Base-by-base conservation (phyloP, 768 basidiomycete genomes). In the Kwoniella europaea region DNA sequence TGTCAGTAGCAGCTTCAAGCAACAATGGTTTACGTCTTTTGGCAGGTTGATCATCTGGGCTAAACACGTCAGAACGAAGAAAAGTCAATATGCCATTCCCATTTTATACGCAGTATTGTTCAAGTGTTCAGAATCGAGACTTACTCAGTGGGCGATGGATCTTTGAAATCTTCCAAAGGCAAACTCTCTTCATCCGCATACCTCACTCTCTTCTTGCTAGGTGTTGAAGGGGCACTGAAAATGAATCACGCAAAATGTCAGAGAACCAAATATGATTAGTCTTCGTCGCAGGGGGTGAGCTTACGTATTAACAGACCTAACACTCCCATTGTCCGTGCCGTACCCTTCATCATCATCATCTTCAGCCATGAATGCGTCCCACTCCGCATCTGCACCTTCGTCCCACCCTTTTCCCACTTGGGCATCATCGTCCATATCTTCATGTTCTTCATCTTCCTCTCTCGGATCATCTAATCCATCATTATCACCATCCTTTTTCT, bases 351-450 rank as follows among this genome's bases (percentile, higher is more conserved):
- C 70, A 55, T 74, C 73, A 20, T 71, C 58, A 15, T 71, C 63
- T 42, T 71, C 72, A 72, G 89, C 90, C 88, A 94, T 89, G 50
- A 91, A 90, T 54, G 90, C 93, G 71, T 93, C 92, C 44, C 94
- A 90, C 79, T 95, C 94, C 69, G 91, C 88, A 79, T 92, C 91
- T 75, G 92, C 90, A 75, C 90, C 90, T 74, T 89, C 88, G 91
- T 89, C 57, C 88, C 88, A 68, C 84, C 86, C 68, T 90, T 71
- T 65, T 35, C 65, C 72, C 63, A 65, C 72, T 35, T 67, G 24
- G 16, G 58, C 73, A 22, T 74, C 76, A 65, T 68, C 72, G 13
- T 68, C 67, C 22, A 71, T 65, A 58, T 50, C 67, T 12, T 78
- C 74, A 20, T 62, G 53, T 1, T 73, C 75, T n/a, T 59, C 70